Evolutionary conservation across 495 filamentous ascomycete genomes (phyloP).

Genomic region (Pseudomonodictys pantanalensis): DNA sequence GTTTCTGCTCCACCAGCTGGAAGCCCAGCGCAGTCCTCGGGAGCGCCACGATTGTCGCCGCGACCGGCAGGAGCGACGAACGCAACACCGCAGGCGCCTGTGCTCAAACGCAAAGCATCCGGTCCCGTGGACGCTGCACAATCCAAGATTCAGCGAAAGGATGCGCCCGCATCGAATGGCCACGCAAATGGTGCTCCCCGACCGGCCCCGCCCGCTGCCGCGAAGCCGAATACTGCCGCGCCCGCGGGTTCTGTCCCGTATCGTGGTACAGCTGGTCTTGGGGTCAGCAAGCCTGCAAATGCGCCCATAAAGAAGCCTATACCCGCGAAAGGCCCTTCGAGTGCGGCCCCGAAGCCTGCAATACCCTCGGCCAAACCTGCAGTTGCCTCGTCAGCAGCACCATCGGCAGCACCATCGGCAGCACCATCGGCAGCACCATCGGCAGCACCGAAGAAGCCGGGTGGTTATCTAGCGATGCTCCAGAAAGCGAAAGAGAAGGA

Average conservation of each 20-base stretch:
- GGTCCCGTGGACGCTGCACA: conserved; percentile 11
- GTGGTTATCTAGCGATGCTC: conserved; percentile 62
- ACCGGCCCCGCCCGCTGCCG: background rate
- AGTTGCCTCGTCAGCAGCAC: no score
- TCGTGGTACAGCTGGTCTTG: conserved; percentile 21
- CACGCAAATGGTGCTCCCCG: conserved; percentile 12
- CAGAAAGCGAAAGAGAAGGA: conserved; percentile 59
- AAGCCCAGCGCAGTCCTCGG: background rate
- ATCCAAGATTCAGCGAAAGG: conserved; percentile 18
- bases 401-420: no score
- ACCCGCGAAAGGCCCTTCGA: background rate
- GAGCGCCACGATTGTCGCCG: conserved; percentile 2
- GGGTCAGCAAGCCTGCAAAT: background rate
- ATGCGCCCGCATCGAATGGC: background rate
- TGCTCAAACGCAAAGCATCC: conserved; percentile 26
- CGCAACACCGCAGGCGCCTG: conserved; percentile 1
- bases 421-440: no score
- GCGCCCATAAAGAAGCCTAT: conserved; percentile 8
- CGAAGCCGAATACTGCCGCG: conserved; percentile 3
- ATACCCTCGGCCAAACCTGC: background rate
- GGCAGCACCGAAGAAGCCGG: conserved; percentile 1
- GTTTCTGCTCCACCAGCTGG: background rate
- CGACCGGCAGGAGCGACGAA: background rate
- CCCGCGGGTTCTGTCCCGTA: conserved; percentile 14
- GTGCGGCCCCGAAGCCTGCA: background rate